Base-by-base conservation (phyloP, 148 eudicot genomes). In the Vaccinium vitisidaea region DNA sequence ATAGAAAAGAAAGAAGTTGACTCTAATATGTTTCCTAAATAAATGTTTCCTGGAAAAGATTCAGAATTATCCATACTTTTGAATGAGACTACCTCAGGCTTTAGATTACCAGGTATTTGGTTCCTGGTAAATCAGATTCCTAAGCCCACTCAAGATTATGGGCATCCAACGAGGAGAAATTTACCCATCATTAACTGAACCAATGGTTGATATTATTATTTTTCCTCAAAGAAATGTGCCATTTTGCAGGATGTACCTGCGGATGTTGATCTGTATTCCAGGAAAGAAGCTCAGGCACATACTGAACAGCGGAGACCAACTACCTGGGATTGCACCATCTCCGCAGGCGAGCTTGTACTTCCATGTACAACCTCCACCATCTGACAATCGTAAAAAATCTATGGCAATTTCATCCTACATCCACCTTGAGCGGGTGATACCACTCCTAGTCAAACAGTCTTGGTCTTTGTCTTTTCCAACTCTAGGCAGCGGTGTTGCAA, bases 221-320 rank as follows among this genome's bases (percentile, higher is more conserved):
- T 74, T 7, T 84, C 73, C 73, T 59, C 61, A 63, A 15, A 69
- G 46, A 54, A 59, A 54, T 78, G 67, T 87, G 39, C 70, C 77
- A 53, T 82, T 83, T 84, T 88, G 79, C 91, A 97, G 99, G 89
- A 95, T 95, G 82, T 94, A 97, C 89, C 90, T 95, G 75, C 91
- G 99, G 76, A 90, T 97, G 98, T 89, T 95, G 93, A 86, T 94
- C 53, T 92, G 96, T 90, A 86, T 97, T 86, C 99, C 99, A 69
- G 99, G 99, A 85, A 95, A 94, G 85, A 97, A 94, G 84, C 98
- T 95, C 39, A 91, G 93, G 82, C 87, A 91, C 85, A 88, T 94
- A 75, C 85, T 97, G 86, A 88, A 90, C 86, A 85, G 83, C 46
- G 96, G 93, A 50, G 94, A 92, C 74, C 93, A 90, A 54, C 86